phyloP scores from a whole-genome alignment of 371 early-diverging fungal genomes.

The Mucor lusitanicus region DNA sequence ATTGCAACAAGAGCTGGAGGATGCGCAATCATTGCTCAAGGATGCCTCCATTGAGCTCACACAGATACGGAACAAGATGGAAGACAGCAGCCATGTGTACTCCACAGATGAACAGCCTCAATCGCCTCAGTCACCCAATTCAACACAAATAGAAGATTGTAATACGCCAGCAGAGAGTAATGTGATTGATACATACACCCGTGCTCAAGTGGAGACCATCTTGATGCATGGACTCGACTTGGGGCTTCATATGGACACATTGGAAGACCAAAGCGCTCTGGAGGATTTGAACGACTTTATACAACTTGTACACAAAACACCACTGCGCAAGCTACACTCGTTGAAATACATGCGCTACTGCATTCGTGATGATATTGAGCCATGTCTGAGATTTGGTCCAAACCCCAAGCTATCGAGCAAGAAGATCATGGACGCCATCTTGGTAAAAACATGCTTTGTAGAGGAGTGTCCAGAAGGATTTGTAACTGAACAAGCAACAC shows the following conservation, averaged over 20 bases:
- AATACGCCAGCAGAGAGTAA: background rate
- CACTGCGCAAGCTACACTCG: conserved; percentile 68
- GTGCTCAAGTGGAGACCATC: conserved; percentile 27
- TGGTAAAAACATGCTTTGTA: conserved; percentile 68
- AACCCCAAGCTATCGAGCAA: conserved; percentile 64
- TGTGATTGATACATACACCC: conserved; percentile 16
- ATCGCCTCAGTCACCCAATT: background rate
- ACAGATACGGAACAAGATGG: conserved; percentile 50
- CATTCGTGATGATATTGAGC: conserved; percentile 74
- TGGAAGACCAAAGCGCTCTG: conserved; percentile 61
- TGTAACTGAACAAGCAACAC: conserved; percentile 25
- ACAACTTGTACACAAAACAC: conserved; percentile 50
- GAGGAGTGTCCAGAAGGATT: conserved; percentile 56
- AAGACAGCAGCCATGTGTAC: background rate
- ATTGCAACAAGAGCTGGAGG: conserved; percentile 12
- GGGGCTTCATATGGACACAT: conserved; percentile 11
- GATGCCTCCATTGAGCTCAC: conserved; percentile 60
- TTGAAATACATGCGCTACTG: conserved; percentile 74
- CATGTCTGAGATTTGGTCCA: conserved; percentile 73
- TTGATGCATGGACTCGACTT: conserved; percentile 12
- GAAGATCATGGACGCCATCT: conserved; percentile 71
- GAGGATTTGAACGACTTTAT: conserved; percentile 81
- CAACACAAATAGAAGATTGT: background rate
- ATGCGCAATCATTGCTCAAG: conserved; percentile 54
- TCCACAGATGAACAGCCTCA: conserved; percentile 10